Base-by-base conservation (phyloP, 2,329 filamentous ascomycete species). In the Purpureocillium lavendulum region DNA sequence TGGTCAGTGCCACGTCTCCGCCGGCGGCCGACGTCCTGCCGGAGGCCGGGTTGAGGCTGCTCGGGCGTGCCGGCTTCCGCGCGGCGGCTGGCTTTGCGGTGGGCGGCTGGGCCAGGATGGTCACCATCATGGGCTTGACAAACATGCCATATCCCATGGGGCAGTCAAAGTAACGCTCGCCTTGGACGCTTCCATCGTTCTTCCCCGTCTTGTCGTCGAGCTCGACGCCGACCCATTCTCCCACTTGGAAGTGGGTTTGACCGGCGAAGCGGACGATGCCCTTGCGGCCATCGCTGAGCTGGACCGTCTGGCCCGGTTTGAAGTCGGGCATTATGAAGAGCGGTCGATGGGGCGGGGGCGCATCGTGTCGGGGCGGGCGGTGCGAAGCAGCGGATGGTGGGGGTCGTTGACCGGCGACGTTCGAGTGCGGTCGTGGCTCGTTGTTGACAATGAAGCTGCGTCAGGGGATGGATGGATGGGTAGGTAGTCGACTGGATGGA, bases 111-210 rank as follows among this genome's bases (percentile, higher is more conserved):
- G 70, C 69, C 39, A 82, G 61, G 46, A 80, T 67, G 11, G 71
- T 73, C 36, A 92, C 70, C 42, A 82, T 82, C 39, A 75, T 66
- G 24, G 87, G 81, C 46, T 86, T 77, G 40, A 96, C 76, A 54
- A 98, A 97, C 78, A 98, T 92, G 56, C 80, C 80, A 47, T 70
- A 70, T 31, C 70, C 87, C 77, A 75, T 82, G 62, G 57, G 73
- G 64, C 90, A 97, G 36, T 89, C 79, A 52, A 95, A 97, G 59
- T 97, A 97, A 15, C 87, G 73, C 56, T 87, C 77, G 45, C 87
- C 89, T 60, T 90, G 78, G 35, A 97, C 87, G 40, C 84, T 83
- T 48, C 90, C 90, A 71, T 97, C 87, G 53, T 97, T 97, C 69
- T 97, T 97, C 26, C 92, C 90, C 15, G 75, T 77, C 39, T 81